These are phyloP conservation scores for Cyclotella sp. DNA, from an alignment of 108 stramenopile species.

Conservation along the genomic window DNA sequence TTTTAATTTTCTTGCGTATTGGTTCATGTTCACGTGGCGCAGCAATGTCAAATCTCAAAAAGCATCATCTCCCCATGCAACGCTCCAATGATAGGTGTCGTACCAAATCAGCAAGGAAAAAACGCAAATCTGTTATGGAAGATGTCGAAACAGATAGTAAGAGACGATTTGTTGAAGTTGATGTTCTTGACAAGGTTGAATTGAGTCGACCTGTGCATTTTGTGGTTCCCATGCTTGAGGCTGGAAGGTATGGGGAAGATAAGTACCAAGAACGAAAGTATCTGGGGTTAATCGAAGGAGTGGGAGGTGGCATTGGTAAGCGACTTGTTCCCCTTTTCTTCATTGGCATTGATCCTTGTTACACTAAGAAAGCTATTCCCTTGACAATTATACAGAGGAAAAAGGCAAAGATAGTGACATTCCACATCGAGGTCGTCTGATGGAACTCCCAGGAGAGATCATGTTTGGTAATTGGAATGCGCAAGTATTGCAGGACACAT, in stretches of 20 bases:
- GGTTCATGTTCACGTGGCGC: not conserved
- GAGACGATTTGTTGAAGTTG: not conserved
- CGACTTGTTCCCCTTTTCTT: not conserved
- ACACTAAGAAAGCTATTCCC: not conserved
- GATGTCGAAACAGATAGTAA: not conserved
- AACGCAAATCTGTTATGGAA: slow-evolving; percentile 15
- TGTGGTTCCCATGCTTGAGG: slow-evolving; percentile 22
- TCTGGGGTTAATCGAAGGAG: slow-evolving; percentile 43
- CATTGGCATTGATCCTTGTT: not conserved
- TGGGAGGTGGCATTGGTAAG: slow-evolving; percentile 46
- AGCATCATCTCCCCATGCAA: not conserved
- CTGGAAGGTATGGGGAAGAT: slow-evolving; percentile 3
- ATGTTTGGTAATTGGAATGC: slow-evolving; percentile 44
- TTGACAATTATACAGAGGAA: slow-evolving; percentile 22
- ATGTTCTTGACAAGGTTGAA: not conserved
- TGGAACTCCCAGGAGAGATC: slow-evolving; percentile 44
- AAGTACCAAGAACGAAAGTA: slow-evolving; percentile 35
- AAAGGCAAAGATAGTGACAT: slow-evolving; percentile 1
- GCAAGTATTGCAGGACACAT: slow-evolving; percentile 1
- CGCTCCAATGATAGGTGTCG: slow-evolving; percentile 8
- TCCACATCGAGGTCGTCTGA: slow-evolving; percentile 40
- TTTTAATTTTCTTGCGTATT: no score
- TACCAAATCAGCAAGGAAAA: slow-evolving; percentile 34
- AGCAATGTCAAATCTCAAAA: not conserved
- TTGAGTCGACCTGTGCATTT: slow-evolving; percentile 17